Base-by-base conservation (phyloP, 805 yeast genomes). In the Monosporozyma unispora region DNA sequence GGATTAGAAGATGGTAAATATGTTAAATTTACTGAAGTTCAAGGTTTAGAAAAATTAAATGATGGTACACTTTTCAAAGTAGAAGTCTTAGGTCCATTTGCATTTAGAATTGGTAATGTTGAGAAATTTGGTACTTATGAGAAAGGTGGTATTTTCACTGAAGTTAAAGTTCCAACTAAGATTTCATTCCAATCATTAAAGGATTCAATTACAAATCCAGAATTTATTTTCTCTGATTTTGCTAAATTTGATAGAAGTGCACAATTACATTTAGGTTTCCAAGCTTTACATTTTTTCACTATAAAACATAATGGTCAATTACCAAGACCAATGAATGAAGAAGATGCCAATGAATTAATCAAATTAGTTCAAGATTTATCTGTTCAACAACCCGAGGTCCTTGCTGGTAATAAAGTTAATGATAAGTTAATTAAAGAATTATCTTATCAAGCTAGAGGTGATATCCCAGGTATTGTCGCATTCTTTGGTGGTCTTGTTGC, bases 401-500 rank as follows among this genome's bases (percentile, higher is more conserved):
- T 87, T 44, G 82, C 79, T 21, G 85, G 75, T 28, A 67, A 62
- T 16, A 68, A 73, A 23, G 62, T 90, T 38, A 79, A 88, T 64
- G 82, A 76, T 54, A 73, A 81, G 44, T 68, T 90, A 44, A 71
- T 93, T 52, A 77, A 67, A 48, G 90, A 87, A 61, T 72, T 93
- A 53, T 71, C 96, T 0, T 86, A 73, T 68, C 96, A 91, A 66
- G 84, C 97, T 1, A 76, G 82, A 47, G 99, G 99, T 69, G 96
- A 91, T 60, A 69, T 91, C 45, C 96, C 96, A 19, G 96, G 91
- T 35, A 70, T 88, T 63, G 82, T 80, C 56, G 97, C 97, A 1
- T 84, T 90, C 53, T 79, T 81, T 61, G 99, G 99, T 67, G 98
- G 98, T 31, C 73, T 91, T 48, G 84, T 87, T 44, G 99, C 99